These are phyloP conservation scores for Chytriomyces sp. DNA, from an alignment of 192 early-diverging fungal genomes.

Conservation along the genomic window DNA sequence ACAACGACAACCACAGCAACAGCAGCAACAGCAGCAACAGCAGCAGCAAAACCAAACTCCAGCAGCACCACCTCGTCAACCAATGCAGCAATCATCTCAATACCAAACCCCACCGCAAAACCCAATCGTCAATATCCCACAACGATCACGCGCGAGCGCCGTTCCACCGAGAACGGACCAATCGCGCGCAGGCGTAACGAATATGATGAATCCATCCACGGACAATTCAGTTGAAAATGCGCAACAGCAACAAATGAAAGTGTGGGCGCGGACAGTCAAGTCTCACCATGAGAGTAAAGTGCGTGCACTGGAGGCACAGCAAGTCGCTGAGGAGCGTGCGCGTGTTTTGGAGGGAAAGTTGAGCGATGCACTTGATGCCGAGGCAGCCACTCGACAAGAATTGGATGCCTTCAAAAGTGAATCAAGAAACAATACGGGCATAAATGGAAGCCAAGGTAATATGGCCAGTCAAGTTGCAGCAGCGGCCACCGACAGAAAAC, in stretches of 20 bases:
- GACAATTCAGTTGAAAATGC: not conserved
- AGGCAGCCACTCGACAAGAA: not conserved
- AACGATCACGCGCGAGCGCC: not conserved
- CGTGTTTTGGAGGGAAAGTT: not conserved
- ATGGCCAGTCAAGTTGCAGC: not conserved
- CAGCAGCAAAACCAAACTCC: not conserved
- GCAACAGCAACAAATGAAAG: not conserved
- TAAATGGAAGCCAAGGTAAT: not conserved
- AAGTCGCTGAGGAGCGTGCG: not conserved
- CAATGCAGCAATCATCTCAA: not conserved
- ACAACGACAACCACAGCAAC: not conserved
- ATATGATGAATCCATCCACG: not conserved
- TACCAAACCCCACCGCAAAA: not conserved
- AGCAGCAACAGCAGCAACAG: not conserved
- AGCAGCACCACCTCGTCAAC: not conserved
- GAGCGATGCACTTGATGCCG: not conserved
- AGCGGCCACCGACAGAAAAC: not conserved
- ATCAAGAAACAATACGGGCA: not conserved
- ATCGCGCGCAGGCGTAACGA: not conserved
- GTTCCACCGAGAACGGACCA: not conserved
- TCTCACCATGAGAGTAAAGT: constrained; percentile 14
- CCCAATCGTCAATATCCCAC: not conserved
- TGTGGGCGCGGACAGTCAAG: constrained; percentile 20
- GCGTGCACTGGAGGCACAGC: constrained; percentile 1
- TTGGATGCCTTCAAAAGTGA: not conserved